Evolutionary conservation across 129 eudicot species (phyloP).

Genomic region (Lonicera japonica): DNA sequence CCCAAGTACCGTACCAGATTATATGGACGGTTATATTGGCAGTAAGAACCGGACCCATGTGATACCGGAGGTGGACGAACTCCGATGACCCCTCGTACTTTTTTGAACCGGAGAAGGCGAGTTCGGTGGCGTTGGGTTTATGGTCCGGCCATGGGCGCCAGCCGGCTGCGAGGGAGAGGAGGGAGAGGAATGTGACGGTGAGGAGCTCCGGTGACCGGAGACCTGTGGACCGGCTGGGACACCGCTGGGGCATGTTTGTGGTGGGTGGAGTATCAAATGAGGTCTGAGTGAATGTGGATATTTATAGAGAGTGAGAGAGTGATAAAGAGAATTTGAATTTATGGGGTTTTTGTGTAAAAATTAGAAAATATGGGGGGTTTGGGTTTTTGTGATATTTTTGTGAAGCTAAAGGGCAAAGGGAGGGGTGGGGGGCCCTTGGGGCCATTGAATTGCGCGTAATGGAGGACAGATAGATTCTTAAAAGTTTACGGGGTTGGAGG

Average conservation of each 20-base stretch:
- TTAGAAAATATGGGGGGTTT: neutral
- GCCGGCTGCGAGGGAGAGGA: slow-evolving; percentile 11
- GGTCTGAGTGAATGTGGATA: slow-evolving; percentile 16
- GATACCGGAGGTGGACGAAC: neutral
- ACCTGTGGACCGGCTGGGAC: slow-evolving; percentile 13
- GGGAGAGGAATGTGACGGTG: slow-evolving; percentile 8
- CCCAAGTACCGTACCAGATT: slow-evolving; percentile 9
- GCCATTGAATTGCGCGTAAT: slow-evolving; percentile 25
- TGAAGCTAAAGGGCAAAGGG: neutral
- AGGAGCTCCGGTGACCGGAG: neutral
- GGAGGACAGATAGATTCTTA: slow-evolving; percentile 41
- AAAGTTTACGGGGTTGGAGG: slow-evolving; percentile 18
- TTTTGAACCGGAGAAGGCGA: neutral
- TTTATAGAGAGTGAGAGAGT: slow-evolving; percentile 6
- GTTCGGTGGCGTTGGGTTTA: slow-evolving; percentile 14
- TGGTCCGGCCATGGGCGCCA: slow-evolving; percentile 58
- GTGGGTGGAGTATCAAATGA: slow-evolving; percentile 1
- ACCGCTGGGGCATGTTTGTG: slow-evolving; percentile 23
- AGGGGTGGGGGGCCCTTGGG: neutral
- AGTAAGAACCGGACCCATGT: slow-evolving; percentile 13
- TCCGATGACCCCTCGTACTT: slow-evolving; percentile 13
- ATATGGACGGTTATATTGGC: slow-evolving; percentile 1
- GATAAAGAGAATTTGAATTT: slow-evolving; percentile 13
- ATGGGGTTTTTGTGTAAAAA: slow-evolving; percentile 1
- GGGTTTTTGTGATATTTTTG: too few relatives aligned